A percentile compares a stretch with the other conserved stretches of the same genome.
phyloP scores from a whole-genome alignment of 1,284 basidiomycete genomes.

The Ceratobasidium sp. region DNA sequence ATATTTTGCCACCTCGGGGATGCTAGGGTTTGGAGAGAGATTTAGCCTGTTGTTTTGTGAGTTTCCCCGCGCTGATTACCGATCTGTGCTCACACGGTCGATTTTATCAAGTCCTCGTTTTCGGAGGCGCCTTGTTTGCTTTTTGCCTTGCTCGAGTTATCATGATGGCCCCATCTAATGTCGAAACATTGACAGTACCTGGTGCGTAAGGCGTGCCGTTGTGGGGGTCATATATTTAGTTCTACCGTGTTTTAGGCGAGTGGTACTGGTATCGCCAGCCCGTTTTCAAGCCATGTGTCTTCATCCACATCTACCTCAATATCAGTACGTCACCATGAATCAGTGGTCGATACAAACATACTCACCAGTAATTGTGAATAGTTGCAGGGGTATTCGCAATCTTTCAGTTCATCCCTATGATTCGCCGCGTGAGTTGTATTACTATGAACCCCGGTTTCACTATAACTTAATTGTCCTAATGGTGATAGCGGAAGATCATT shows the following conservation, averaged over 20 bases:
- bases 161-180: slow-evolving; percentile 48
- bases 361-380: background rate
- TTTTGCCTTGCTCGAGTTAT: slow-evolving; percentile 46
- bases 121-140: slow-evolving; percentile 48
- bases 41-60: slow-evolving; percentile 47
- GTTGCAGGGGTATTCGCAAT: slow-evolving; percentile 48
- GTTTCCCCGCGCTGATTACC: background rate
- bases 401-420: slow-evolving; percentile 49
- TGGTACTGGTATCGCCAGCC: slow-evolving; percentile 49
- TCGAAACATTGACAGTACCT: slow-evolving; percentile 46
- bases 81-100: background rate
- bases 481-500: slow-evolving; percentile 44
- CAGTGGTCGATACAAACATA: background rate
- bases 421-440: slow-evolving; percentile 47
- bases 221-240: too few relatives aligned
- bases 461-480: background rate
- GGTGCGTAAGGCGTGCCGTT: slow-evolving; percentile 22
- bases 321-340: slow-evolving; percentile 37
- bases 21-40: slow-evolving; percentile 49
- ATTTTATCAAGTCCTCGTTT: slow-evolving; percentile 42
- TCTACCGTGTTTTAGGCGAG: slow-evolving; percentile 35
- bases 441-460: too few relatives aligned
- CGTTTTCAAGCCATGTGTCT: slow-evolving; percentile 46
- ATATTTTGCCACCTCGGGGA: slow-evolving; percentile 28
- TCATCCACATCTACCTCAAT: slow-evolving; percentile 47